Base-by-base conservation (phyloP, 768 basidiomycete species). In the Mycena rebaudengoi region DNA sequence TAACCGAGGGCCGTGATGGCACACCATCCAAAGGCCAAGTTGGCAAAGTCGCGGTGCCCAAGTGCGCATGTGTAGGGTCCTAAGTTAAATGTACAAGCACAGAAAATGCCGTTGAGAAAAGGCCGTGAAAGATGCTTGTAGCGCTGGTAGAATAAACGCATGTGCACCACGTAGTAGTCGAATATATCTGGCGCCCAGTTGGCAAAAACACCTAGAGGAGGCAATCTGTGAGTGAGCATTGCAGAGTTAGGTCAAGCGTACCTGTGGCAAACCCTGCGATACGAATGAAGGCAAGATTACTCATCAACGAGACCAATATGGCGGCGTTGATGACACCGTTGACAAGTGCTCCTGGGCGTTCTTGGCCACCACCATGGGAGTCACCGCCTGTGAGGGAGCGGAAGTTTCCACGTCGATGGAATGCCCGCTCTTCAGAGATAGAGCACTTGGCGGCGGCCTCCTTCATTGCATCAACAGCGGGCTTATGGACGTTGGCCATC, bases 1-100 rank as follows among this genome's bases (percentile, higher is more conserved):
- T 60, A n/a, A 3, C 71, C 71, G 7, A 64, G 18, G 5, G 62
- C 45, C 2, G 50, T 48, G 21, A 72, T 63, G 8, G 67, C 39
- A 41, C 71, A 72, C 35, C 30, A 33, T 16, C 55, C 55, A 14
- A 32, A 23, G 20, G 29, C 52, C 26, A 62, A 35, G 32, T 53
- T 63, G 35, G 18, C n/a, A 28, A 25, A 62, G 43, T 62, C 60
- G 23, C 33, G 33, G 23, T 62, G 60, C 8, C 30, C 28, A 28
- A 41, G 30, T n/a, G 55, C 35, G 16, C 57, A 54, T 11, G 60
- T 62, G 3, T 37, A 20, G 16, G 54, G 54, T 14, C 60, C 60
- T 6, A 62, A 18, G 32, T 62, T 62, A 30, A 55, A 62, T 3
- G 60, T 62, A 37, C 46, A 49, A 20, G 59, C 46, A 7, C 28